Conservation (phyloP, 2,329 filamentous ascomycete species). For the Xylariaceae sp. region DNA sequence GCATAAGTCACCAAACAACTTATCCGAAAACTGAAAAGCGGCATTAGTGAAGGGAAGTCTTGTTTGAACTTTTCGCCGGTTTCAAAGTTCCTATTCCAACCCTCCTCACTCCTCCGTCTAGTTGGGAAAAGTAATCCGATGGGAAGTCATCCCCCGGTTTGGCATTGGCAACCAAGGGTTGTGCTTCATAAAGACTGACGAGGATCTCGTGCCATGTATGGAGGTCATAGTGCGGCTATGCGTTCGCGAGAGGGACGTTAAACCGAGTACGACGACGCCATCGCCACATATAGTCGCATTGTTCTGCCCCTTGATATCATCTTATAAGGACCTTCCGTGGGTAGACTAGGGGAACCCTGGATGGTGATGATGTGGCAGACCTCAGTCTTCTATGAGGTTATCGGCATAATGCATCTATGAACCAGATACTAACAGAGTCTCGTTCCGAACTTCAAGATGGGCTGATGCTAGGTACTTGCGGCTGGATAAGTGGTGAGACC, state of each 20-base stretch:
- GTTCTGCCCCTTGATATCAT: neutral
- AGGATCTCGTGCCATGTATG: neutral
- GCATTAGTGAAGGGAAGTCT: neutral
- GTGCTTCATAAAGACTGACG: neutral
- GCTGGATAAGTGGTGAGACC: conserved; percentile 2
- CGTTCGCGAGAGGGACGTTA: neutral
- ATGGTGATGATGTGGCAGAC: neutral
- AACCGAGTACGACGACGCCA: neutral
- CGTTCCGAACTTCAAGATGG: too few species aligned
- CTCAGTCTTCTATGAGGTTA: neutral
- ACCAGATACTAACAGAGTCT: too few species aligned
- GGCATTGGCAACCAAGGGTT: neutral
- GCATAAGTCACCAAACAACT: neutral
- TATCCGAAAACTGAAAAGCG: neutral
- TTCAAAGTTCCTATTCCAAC: neutral
- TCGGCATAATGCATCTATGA: neutral
- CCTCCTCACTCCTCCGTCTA: neutral
- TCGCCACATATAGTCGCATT: neutral
- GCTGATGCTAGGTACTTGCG: neutral
- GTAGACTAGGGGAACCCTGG: too few species aligned
- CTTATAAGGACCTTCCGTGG: too few species aligned
- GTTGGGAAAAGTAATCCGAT: neutral
- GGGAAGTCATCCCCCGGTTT: neutral
- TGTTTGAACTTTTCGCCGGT: neutral
- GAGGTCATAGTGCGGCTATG: neutral